Evolutionary conservation across 1,139 yeast genomes (phyloP).

Genomic region (Scheffersomyces stambukii): DNA sequence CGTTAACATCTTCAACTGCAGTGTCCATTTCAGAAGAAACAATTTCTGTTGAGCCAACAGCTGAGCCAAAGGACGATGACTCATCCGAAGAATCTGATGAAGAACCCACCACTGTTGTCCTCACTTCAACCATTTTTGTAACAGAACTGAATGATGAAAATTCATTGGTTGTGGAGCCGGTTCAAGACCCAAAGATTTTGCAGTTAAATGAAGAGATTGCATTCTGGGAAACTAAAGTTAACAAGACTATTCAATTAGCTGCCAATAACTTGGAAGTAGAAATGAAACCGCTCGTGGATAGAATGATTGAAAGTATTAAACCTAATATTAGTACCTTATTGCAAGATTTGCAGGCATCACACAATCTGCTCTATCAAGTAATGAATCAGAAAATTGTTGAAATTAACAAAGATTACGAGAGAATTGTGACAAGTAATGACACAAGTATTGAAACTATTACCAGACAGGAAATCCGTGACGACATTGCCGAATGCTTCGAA

Average conservation of each 20-base stretch:
- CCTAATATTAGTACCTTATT: conserved; percentile 37
- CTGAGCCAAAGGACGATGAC: conserved; percentile 7
- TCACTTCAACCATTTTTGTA: conserved; percentile 30
- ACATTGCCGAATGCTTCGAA: conserved; percentile 36
- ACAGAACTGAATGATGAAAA: conserved; percentile 9
- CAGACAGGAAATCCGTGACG: conserved; percentile 57
- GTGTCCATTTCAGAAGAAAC: background rate
- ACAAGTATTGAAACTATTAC: conserved; percentile 34
- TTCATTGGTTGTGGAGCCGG: conserved; percentile 10
- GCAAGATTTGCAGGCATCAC: conserved; percentile 36
- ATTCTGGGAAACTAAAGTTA: conserved; percentile 33
- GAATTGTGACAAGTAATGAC: conserved; percentile 37
- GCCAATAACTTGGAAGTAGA: conserved; percentile 35
- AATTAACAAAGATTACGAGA: conserved; percentile 47
- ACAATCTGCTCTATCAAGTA: conserved; percentile 41
- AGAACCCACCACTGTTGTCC: conserved; percentile 20
- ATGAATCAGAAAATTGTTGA: conserved; percentile 43
- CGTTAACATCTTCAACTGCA: background rate
- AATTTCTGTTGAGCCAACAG: background rate
- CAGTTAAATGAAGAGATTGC: conserved; percentile 28
- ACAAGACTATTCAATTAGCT: conserved; percentile 42
- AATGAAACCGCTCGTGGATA: conserved; percentile 32
- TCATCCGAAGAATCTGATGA: conserved; percentile 9
- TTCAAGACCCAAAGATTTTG: conserved; percentile 14
- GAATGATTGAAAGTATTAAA: conserved; percentile 27